Conservation (phyloP, 371 early-diverging fungal genomes). For the Mucor lusitanicus region DNA sequence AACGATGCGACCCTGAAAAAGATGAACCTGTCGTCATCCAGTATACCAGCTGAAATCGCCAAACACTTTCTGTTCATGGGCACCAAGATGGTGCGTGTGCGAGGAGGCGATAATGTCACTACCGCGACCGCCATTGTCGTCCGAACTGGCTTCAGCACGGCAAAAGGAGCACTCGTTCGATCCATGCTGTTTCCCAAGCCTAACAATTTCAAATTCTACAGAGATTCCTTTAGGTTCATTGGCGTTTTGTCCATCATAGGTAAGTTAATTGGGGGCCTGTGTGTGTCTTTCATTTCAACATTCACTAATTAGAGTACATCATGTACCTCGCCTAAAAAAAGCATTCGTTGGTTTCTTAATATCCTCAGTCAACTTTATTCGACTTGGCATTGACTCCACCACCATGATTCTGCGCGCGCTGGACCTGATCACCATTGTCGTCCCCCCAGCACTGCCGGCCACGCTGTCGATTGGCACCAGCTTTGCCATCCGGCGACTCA, state of each 20-base stretch:
- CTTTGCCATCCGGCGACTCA: constrained; percentile 90
- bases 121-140: constrained; percentile 84
- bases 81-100: constrained; percentile 89
- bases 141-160: constrained; percentile 96
- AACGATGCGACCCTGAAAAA: constrained; percentile 68
- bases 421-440: constrained; percentile 93
- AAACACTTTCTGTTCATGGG: constrained; percentile 90
- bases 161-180: constrained; percentile 94
- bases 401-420: constrained; percentile 85
- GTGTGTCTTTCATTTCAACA: constrained; percentile 1
- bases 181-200: constrained; percentile 97
- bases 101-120: constrained; percentile 43
- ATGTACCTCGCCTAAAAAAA: constrained; percentile 3
- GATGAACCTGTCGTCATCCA: constrained; percentile 71
- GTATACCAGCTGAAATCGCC: constrained; percentile 70
- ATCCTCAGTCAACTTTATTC: constrained; percentile 85
- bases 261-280: constrained; percentile 6
- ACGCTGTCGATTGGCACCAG: constrained; percentile 96
- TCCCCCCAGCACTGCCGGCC: constrained; percentile 97
- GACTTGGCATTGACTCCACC: constrained; percentile 66
- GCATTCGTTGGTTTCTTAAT: constrained; percentile 81
- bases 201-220: constrained; percentile 92
- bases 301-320: constrained; percentile 5
- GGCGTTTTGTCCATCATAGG: constrained; percentile 84
- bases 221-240: constrained; percentile 94